These are phyloP conservation scores for Spathaspora hagerdaliae DNA, from an alignment of 805 yeast genomes.

Conservation along the genomic window DNA sequence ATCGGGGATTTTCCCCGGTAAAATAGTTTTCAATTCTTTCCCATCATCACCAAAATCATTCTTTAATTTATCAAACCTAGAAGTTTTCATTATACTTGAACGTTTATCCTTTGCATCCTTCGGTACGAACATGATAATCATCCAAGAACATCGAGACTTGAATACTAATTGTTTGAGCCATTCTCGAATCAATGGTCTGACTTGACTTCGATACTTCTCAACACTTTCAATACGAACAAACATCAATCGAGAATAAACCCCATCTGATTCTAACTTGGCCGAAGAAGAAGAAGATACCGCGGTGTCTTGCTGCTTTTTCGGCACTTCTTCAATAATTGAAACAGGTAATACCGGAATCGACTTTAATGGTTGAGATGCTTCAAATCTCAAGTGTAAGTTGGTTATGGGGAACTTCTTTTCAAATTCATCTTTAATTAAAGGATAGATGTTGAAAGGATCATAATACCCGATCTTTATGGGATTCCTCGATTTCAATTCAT, in stretches of 20 bases:
- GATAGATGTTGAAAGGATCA: conserved; percentile 67
- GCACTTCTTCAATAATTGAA: conserved; percentile 54
- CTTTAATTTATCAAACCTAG: conserved; percentile 51
- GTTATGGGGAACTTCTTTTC: conserved; percentile 49
- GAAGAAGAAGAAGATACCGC: conserved; percentile 5
- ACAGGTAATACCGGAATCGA: conserved; percentile 61
- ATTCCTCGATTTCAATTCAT: neutral
- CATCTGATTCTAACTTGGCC: conserved; percentile 21
- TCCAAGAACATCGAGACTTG: conserved; percentile 47
- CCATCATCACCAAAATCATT: conserved; percentile 46
- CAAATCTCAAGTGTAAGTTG: conserved; percentile 65
- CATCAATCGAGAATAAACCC: conserved; percentile 61
- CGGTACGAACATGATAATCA: conserved; percentile 51
- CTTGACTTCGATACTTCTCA: conserved; percentile 75
- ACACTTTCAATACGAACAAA: conserved; percentile 61
- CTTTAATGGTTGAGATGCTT: conserved; percentile 49
- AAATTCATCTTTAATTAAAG: conserved; percentile 41
- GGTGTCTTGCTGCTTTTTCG: conserved; percentile 19
- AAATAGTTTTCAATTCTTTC: conserved; percentile 22
- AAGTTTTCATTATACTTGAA: conserved; percentile 39
- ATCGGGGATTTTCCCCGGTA: conserved; percentile 1
- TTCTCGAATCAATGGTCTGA: conserved; percentile 74
- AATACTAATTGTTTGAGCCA: conserved; percentile 57
- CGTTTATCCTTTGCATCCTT: conserved; percentile 29
- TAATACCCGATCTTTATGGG: conserved; percentile 53